Evolutionary conservation across 2,329 filamentous ascomycete species (phyloP).

Genomic region (Exophiala dermatitidis): DNA sequence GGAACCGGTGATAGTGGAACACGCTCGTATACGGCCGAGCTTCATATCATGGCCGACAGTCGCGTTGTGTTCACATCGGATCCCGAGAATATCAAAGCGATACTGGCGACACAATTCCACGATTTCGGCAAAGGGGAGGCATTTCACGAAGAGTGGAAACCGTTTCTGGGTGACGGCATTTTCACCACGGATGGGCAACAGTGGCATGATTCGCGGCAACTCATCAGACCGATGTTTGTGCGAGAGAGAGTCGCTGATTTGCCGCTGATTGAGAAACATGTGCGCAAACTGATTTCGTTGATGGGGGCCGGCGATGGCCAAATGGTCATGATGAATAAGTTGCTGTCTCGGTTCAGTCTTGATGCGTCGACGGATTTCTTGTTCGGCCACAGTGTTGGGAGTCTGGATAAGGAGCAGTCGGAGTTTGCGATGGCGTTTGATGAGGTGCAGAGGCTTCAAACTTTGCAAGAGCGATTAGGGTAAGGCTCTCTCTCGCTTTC

Average conservation of each 20-base stretch:
- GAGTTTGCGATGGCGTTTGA: slow-evolving; percentile 76
- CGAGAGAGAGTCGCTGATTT: slow-evolving; percentile 78
- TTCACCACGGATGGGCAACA: slow-evolving; percentile 70
- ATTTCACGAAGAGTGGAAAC: slow-evolving; percentile 68
- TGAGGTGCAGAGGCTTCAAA: slow-evolving; percentile 69
- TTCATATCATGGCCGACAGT: slow-evolving; percentile 16
- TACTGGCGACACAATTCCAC: slow-evolving; percentile 77
- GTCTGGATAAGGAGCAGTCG: slow-evolving; percentile 53
- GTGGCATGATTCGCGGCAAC: slow-evolving; percentile 76
- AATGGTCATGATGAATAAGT: slow-evolving; percentile 63
- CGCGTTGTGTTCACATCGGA: slow-evolving; percentile 71
- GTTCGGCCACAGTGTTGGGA: slow-evolving; percentile 65
- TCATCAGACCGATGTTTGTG: slow-evolving; percentile 81
- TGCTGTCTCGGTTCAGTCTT: slow-evolving; percentile 77
- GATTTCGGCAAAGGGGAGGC: slow-evolving; percentile 69
- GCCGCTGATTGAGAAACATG: slow-evolving; percentile 72
- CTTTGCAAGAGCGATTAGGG: slow-evolving; percentile 57
- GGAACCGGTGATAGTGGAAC: slow-evolving; percentile 12
- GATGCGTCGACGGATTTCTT: slow-evolving; percentile 83
- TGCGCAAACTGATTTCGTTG: slow-evolving; percentile 62
- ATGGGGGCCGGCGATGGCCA: slow-evolving; percentile 44
- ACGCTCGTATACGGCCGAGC: slow-evolving; percentile 18
- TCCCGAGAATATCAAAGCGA: slow-evolving; percentile 83
- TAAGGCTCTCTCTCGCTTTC: slow-evolving; percentile 30
- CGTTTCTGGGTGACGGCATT: slow-evolving; percentile 78